Evolutionary conservation across 768 basidiomycete genomes (phyloP).

Genomic region (Mycena galericulata): DNA sequence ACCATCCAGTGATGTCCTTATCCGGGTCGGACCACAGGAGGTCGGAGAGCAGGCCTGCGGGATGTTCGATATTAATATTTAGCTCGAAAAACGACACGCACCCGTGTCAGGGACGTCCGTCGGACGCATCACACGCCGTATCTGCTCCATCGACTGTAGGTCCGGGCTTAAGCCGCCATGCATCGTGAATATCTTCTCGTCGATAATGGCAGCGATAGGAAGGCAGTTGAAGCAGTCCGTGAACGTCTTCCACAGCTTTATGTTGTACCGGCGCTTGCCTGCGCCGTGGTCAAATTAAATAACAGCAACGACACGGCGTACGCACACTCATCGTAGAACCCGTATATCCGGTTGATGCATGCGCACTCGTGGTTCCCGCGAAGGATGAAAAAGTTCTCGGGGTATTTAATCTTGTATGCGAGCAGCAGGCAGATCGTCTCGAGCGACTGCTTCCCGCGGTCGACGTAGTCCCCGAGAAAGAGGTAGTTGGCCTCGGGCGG

Average conservation of each 20-base stretch:
- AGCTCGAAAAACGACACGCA: slow-evolving; percentile 48
- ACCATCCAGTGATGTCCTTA: slow-evolving; percentile 99
- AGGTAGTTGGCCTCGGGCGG: slow-evolving; percentile 99
- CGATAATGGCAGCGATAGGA: slow-evolving; percentile 99
- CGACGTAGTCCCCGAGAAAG: slow-evolving; percentile 99
- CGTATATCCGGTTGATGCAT: slow-evolving; percentile 99
- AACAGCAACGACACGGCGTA: slow-evolving; percentile 36
- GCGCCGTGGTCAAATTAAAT: too few relatives aligned
- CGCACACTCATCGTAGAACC: slow-evolving; percentile 99
- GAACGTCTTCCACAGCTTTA: slow-evolving; percentile 99
- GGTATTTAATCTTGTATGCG: slow-evolving; percentile 99
- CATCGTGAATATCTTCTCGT: slow-evolving; percentile 99
- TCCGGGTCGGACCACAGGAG: slow-evolving; percentile 99
- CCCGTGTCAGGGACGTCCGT: slow-evolving; percentile 99
- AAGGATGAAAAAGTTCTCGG: slow-evolving; percentile 99
- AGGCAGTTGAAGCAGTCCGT: slow-evolving; percentile 99
- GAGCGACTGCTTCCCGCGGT: slow-evolving; percentile 98
- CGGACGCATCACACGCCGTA: slow-evolving; percentile 98
- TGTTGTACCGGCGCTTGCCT: slow-evolving; percentile 99
- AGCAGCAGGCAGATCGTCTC: slow-evolving; percentile 99
- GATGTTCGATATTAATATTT: not conserved
- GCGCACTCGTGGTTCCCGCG: slow-evolving; percentile 99
- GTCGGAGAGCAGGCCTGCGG: slow-evolving; percentile 90
- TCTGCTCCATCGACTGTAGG: slow-evolving; percentile 99
- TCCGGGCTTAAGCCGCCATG: slow-evolving; percentile 98